These are phyloP conservation scores for Elaeis oleifera DNA, from an alignment of 202 grass and related monocot species.

Conservation along the genomic window DNA sequence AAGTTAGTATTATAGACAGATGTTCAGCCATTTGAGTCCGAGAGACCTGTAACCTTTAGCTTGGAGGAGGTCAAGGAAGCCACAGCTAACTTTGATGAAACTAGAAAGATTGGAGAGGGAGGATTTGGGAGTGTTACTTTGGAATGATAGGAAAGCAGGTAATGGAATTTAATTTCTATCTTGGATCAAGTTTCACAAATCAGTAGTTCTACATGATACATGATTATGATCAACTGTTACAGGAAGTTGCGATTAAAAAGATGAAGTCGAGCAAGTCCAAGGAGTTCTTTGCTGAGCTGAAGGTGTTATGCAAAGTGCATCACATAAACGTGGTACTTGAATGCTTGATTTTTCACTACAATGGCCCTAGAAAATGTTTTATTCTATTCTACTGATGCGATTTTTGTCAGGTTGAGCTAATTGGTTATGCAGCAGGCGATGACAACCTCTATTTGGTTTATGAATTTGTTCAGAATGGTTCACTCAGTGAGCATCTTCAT, in stretches of 20 bases:
- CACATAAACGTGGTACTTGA: slow-evolving; percentile 60
- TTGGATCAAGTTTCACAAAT: no score
- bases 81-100: slow-evolving; percentile 44
- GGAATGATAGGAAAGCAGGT: slow-evolving; percentile 44
- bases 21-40: slow-evolving; percentile 36
- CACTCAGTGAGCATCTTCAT: slow-evolving; percentile 62
- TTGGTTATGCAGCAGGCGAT: slow-evolving; percentile 56
- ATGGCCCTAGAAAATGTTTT: no score
- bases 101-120: slow-evolving; percentile 67
- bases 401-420: slow-evolving; percentile 49
- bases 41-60: slow-evolving; percentile 56
- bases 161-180: slow-evolving; percentile 2
- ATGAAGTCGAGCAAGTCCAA: slow-evolving; percentile 68
- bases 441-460: slow-evolving; percentile 62
- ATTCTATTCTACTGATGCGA: no score
- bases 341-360: not conserved
- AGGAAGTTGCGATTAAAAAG: slow-evolving; percentile 73
- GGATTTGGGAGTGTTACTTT: slow-evolving; percentile 64
- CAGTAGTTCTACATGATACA: no score
- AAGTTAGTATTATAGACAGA: slow-evolving; percentile 27
- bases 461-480: slow-evolving; percentile 65
- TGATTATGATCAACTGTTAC: not conserved
- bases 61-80: slow-evolving; percentile 40
- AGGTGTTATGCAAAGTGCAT: slow-evolving; percentile 70
- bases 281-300: slow-evolving; percentile 71